phyloP scores from a whole-genome alignment of 2,329 filamentous ascomycete species.

The Neopestalotiopsis rosae region DNA sequence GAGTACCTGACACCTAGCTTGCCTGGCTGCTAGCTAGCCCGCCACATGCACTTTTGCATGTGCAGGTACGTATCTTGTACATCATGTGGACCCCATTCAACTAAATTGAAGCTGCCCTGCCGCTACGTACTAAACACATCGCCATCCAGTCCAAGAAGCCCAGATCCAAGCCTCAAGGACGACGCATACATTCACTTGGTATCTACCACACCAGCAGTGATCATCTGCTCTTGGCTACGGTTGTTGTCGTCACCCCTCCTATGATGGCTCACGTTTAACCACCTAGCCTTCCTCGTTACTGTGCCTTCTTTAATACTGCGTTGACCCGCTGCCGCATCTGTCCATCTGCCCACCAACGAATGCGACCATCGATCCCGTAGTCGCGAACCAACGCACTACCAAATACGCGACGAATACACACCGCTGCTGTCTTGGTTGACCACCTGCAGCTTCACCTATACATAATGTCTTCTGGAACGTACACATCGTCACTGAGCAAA shows the following conservation, averaged over 20 bases:
- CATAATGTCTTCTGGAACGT: slow-evolving; percentile 5
- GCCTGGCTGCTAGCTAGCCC: background rate
- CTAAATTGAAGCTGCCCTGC: background rate
- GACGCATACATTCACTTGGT: background rate
- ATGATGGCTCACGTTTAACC: background rate
- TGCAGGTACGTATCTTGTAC: background rate
- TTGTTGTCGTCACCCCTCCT: background rate
- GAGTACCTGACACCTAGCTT: background rate
- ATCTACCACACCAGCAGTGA: background rate
- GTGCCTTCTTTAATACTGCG: background rate
- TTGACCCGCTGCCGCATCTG: background rate
- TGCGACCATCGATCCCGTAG: background rate
- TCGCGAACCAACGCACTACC: background rate
- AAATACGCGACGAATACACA: background rate
- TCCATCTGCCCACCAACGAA: background rate
- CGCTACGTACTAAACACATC: background rate
- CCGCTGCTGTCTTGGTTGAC: background rate
- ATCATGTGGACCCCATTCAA: background rate
- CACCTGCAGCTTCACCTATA: background rate
- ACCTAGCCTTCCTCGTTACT: background rate
- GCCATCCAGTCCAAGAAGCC: background rate
- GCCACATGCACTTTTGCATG: background rate
- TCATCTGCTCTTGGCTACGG: background rate
- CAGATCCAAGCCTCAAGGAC: background rate
- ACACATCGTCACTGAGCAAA: slow-evolving; percentile 41